Base-by-base conservation (phyloP, 139 green algal species). In the Ettlia oleoabundans region DNA sequence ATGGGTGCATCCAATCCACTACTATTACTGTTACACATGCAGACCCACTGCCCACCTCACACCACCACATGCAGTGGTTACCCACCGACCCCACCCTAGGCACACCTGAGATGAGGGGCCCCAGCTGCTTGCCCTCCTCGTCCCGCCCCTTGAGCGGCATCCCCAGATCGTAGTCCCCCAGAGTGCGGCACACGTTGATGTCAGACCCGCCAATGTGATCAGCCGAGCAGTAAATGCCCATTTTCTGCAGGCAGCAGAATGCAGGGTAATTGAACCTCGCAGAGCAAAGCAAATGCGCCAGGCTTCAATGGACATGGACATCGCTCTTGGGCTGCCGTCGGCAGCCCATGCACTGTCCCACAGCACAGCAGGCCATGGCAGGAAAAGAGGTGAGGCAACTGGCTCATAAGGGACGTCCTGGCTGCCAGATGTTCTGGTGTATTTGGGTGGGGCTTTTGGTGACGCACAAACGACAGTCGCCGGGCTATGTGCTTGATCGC, bases 141-240 rank as follows among this genome's bases (percentile, higher is more conserved):
- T 83, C 73, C 13, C 85, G 53, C 37, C 76, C 85, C 73, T 89
- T 89, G 13, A 89, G 64, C 22, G 85, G 85, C 51, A 61, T 22
- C 2, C 85, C 85, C 47, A 89, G 52, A 79, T 89, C 85, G n/a
- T 84, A 89, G 63, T 89, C 85, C 2, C 85, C 85, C 40, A 89
- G 33, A 4, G 85, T 86, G 71, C 85, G 68, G 73, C 80, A 86
- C 26, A 89, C 85, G 63, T 89, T 89, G 43, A 89, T 86, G 70
- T 86, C 80, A 6, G 52, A 83, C 32, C 64, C 85, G 7, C 52
- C 62, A 18, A 89, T 89, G 55, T 86, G 80, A 73, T 89, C 85
- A 13, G 52, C 61, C 28, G 78, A 78, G 64, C 81, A 84, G 65
- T 63, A 76, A n/a, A 81, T 70, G 75, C 75, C 75, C 38, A 71